Conservation (phyloP, 495 filamentous ascomycete species). For the Daldinia childiae region DNA sequence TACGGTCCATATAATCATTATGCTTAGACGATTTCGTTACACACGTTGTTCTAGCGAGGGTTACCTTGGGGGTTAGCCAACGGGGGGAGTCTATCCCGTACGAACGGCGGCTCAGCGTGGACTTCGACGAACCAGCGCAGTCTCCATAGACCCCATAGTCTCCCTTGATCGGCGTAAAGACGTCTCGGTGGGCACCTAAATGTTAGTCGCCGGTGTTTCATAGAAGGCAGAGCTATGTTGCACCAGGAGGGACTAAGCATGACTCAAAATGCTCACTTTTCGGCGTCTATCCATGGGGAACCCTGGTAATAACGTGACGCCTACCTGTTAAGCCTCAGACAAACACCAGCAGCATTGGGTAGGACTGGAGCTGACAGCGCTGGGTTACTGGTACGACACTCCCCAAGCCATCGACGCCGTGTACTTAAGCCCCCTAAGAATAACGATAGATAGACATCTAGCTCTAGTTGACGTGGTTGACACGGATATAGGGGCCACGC, state of each 20-base stretch:
- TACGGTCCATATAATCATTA: constrained; percentile 28
- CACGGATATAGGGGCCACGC: constrained; percentile 18
- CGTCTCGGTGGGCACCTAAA: constrained; percentile 22
- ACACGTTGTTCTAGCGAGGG: constrained; percentile 11
- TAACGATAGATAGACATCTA: constrained; percentile 11
- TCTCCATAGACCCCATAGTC: constrained; percentile 25
- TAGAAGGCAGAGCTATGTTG: constrained; percentile 19
- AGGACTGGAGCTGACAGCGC: constrained; percentile 13
- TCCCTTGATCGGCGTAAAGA: constrained; percentile 38
- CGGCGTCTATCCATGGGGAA: constrained; percentile 21
- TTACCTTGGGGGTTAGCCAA: constrained; percentile 7
- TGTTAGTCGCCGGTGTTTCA: constrained; percentile 38
- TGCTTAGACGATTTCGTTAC: constrained; percentile 30
- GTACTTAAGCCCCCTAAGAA: constrained; percentile 1
- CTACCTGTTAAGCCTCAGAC: constrained; percentile 29
- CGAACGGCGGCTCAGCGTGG: constrained; percentile 9
- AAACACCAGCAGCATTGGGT: constrained; percentile 20
- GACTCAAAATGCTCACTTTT: constrained; percentile 14
- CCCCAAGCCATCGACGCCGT: constrained; percentile 9
- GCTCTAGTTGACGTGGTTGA: constrained; percentile 10
- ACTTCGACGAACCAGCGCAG: constrained; percentile 1
- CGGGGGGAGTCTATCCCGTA: background rate
- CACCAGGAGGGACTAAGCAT: constrained; percentile 15
- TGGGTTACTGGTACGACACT: constrained; percentile 14
- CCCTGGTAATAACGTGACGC: constrained; percentile 32